A percentile compares a stretch with the other conserved stretches of the same genome.
These are phyloP conservation scores for Talaromyces wortmannii DNA, from an alignment of 495 filamentous ascomycete genomes.

Conservation along the genomic window DNA sequence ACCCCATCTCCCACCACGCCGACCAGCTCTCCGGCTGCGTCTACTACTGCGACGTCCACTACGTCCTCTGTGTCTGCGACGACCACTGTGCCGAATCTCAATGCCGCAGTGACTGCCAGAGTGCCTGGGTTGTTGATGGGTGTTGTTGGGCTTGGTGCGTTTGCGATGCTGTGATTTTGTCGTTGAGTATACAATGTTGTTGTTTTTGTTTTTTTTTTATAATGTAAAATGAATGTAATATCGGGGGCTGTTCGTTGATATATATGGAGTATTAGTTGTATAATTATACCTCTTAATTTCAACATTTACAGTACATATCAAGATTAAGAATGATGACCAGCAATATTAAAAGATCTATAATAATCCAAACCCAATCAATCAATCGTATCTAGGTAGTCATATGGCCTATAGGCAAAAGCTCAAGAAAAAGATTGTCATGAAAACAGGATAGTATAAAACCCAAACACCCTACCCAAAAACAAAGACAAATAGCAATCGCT, in stretches of 20 bases:
- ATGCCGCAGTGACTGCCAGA: neutral
- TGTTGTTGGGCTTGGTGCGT: neutral
- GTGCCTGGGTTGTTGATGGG: neutral
- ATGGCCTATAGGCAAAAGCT: too few species aligned
- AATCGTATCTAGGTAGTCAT: too few species aligned
- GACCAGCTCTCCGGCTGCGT: neutral
- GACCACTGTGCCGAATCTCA: neutral
- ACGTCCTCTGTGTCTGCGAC: neutral
- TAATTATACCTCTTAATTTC: neutral
- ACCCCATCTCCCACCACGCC: neutral
- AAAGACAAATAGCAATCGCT: neutral
- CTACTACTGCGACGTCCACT: neutral
- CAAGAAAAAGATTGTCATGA: too few species aligned
- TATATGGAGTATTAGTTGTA: neutral
- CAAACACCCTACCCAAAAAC: neutral
- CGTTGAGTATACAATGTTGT: neutral
- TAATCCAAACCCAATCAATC: neutral
- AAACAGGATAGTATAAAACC: neutral
- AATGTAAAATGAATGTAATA: too few species aligned
- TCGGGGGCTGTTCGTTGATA: neutral
- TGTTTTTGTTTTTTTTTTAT: too few species aligned
- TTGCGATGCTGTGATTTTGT: neutral
- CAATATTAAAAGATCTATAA: neutral
- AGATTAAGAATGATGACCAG: too few species aligned
- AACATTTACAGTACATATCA: too few species aligned